A percentile compares a stretch with the other conserved stretches of the same genome.
Conservation (phyloP, 106 monocot genomes). For the Narthecium ossifragum region DNA sequence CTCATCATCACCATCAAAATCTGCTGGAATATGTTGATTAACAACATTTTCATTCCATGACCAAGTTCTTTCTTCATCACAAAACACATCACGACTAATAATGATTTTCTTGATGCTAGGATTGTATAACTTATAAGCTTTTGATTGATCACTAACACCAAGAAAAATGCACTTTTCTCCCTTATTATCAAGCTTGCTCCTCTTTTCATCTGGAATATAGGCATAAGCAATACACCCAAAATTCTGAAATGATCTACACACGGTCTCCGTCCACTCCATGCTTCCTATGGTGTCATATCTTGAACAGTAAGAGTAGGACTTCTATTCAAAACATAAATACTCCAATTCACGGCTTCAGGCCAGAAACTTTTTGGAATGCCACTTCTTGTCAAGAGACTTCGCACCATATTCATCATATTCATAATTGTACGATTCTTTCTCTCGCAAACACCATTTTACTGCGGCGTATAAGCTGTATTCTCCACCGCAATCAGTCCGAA, state of each 20-base stretch:
- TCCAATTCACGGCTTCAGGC: conserved; percentile 6
- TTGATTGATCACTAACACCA: conserved; percentile 4
- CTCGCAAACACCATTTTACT: conserved; percentile 4
- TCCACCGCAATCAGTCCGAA: neutral
- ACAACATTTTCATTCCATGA: neutral
- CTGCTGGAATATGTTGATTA: neutral
- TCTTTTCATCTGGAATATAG: conserved; percentile 2
- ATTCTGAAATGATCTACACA: conserved; percentile 6
- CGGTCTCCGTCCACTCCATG: conserved; percentile 2
- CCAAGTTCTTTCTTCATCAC: conserved; percentile 4
- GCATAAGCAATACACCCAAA: conserved; percentile 2
- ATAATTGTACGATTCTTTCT: conserved; percentile 4
- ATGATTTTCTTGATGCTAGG: conserved; percentile 1
- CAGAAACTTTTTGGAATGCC: conserved; percentile 5
- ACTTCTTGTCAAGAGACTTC: neutral
- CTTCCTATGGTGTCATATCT: conserved; percentile 4
- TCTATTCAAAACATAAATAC: conserved; percentile 4
- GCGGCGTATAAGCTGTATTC: conserved; percentile 2
- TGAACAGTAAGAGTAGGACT: conserved; percentile 5
- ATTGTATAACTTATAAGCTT: conserved; percentile 15
- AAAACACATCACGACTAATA: conserved; percentile 3
- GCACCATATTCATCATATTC: conserved; percentile 14
- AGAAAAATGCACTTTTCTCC: conserved; percentile 7
- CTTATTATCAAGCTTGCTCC: conserved; percentile 4
- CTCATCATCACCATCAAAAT: conserved; percentile 1